phyloP scores from a whole-genome alignment of 345 rosid genomes.

The Cardiospermum halicacabum region DNA sequence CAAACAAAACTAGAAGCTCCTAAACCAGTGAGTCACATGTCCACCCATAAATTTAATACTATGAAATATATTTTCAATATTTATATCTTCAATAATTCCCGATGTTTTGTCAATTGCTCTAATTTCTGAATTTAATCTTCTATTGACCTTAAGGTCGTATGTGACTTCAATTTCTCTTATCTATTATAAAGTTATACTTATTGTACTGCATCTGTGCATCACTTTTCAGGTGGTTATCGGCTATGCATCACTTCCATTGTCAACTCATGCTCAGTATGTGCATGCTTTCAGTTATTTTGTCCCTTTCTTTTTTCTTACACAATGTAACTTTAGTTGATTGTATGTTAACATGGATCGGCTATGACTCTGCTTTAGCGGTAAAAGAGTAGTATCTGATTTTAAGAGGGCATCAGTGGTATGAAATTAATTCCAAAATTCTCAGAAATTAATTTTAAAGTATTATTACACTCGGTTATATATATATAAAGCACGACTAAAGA shows the following conservation, averaged over 20 bases:
- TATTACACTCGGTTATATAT: background rate
- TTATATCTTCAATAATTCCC: background rate
- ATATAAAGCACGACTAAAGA: background rate
- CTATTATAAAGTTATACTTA: constrained; percentile 3
- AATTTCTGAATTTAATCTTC: background rate
- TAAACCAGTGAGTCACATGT: constrained; percentile 65
- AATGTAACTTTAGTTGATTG: background rate
- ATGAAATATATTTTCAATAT: background rate
- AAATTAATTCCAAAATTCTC: background rate
- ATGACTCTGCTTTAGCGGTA: background rate
- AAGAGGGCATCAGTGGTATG: background rate
- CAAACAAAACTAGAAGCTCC: constrained; percentile 98
- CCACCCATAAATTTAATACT: background rate
- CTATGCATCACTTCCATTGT: constrained; percentile 86
- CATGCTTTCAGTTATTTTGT: constrained; percentile 12
- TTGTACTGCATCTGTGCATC: constrained; percentile 17
- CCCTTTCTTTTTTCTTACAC: background rate
- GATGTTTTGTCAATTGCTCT: background rate
- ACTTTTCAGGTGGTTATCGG: constrained; percentile 78
- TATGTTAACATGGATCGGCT: background rate
- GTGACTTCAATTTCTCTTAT: constrained; percentile 11
- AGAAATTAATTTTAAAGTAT: background rate
- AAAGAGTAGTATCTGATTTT: background rate
- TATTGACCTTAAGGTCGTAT: background rate
- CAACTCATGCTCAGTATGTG: constrained; percentile 89